These are phyloP conservation scores for Dictyostelium brefeldianum DNA, from an alignment of 78 protist genomes.

Conservation along the genomic window DNA sequence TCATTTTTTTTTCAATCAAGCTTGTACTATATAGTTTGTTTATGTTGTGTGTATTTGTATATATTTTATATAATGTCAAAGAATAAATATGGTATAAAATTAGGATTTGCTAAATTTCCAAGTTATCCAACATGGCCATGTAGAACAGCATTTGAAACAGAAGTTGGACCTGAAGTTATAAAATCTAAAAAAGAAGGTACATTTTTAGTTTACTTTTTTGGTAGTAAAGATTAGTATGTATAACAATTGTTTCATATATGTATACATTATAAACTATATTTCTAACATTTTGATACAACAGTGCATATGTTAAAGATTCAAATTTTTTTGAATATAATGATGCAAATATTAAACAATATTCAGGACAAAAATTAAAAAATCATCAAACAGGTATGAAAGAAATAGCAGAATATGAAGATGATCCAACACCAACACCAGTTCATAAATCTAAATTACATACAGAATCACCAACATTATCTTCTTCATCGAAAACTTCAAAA, in stretches of 20 bases:
- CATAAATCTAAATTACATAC: background rate
- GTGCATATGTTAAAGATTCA: conserved; percentile 21
- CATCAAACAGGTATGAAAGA: conserved; percentile 6
- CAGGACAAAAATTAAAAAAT: background rate
- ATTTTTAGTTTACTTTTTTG: conserved; percentile 29
- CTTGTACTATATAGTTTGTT: background rate
- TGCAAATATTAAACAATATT: background rate
- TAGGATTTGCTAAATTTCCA: conserved; percentile 8
- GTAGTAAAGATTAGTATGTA: conserved; percentile 44
- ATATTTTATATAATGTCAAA: background rate
- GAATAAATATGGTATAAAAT: background rate
- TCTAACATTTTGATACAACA: no score
- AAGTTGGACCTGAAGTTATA: background rate
- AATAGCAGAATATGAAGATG: background rate
- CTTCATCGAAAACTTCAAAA: background rate
- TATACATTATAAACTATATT: no score
- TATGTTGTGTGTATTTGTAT: no score
- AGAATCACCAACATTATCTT: conserved; percentile 10
- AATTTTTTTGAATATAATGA: background rate
- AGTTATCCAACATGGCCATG: conserved; percentile 40
- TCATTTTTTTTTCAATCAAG: background rate
- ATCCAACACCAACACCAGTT: background rate
- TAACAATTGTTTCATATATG: background rate
- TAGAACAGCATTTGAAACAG: conserved; percentile 21
- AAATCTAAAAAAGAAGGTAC: background rate